Percentiles rank a stretch among this genome's conserved stretches.
These are phyloP conservation scores for Triticum urartu DNA, from an alignment of 176 grass and related monocot genomes.

Conservation along the genomic window DNA sequence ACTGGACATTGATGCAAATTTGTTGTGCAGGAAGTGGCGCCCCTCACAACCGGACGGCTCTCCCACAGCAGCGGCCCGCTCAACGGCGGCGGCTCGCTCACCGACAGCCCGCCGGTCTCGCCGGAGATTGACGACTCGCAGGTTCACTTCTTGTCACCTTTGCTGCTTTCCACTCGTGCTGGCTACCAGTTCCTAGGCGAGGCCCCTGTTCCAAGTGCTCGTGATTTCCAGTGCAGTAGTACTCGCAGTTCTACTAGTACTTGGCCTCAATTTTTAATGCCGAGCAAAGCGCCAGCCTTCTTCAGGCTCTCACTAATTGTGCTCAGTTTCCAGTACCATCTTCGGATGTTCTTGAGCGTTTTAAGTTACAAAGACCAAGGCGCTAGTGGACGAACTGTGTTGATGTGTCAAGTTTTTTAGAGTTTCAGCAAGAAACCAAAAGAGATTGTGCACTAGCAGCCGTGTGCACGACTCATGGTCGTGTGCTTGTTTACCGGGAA, in stretches of 20 bases:
- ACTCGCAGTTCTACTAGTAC: not conserved
- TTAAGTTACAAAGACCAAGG: constrained; percentile 9
- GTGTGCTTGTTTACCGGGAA: constrained; percentile 12
- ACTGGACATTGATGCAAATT: not conserved
- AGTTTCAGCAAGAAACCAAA: not conserved
- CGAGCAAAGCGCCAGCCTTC: not conserved
- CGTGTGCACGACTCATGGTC: not conserved
- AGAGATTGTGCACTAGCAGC: not conserved
- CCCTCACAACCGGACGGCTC: constrained; percentile 86
- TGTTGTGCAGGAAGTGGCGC: constrained; percentile 63
- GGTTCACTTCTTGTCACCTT: constrained; percentile 51
- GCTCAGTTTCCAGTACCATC: not conserved
- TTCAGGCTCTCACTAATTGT: constrained; percentile 8
- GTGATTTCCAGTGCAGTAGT: not conserved
- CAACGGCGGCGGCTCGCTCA: constrained; percentile 84
- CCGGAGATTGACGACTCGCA: constrained; percentile 96
- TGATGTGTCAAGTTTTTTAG: not conserved
- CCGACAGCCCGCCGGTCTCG: constrained; percentile 96
- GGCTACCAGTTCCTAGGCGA: not conserved
- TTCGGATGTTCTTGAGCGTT: not conserved
- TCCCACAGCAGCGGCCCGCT: constrained; percentile 98
- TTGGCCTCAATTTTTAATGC: constrained; percentile 32
- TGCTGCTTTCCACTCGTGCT: not conserved
- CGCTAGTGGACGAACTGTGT: constrained; percentile 13
- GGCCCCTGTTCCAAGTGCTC: not conserved